Evolutionary conservation across 305 asterid genomes (phyloP), one percentile per base, ranked within the genome.

Genomic region (Lippia alba): DNA sequence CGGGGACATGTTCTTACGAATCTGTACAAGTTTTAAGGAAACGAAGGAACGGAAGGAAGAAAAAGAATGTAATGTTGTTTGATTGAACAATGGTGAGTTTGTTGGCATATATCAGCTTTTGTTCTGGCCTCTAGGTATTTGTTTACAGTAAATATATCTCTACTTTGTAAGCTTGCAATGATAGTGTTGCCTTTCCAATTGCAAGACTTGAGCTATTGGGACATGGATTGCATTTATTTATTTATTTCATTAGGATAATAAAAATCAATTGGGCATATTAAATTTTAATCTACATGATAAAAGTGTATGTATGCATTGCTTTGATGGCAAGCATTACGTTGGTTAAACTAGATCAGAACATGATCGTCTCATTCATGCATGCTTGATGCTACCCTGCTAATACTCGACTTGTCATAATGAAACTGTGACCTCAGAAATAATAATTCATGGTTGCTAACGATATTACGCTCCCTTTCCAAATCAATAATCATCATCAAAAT

Each of bases 231-330:
- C 64, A 66, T 72, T 41, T 4, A 36, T 64, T 53, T 24, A 24
- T 24, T 55, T 7, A 8, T 48, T 14, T 48, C 18, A 12, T 14
- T 62, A 1, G 62, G 24, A 14, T 69, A 67, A 74, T 51, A 58
- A 74, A 72, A 69, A 64, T 65, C 70, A 70, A 64, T 63, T 69
- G 39, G 40, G 61, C 49, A 58, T 71, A 48, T 69, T 59, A 71
- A 78, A 80, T 80, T 69, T 59, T 73, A 78, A 80, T 80, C 79
- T 17, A 24, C 72, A 68, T 69, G 78, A 53, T 76, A 74, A 80
- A 56, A 63, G 46, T 60, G 70, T 6, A 39, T 19, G 8, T 45
- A 32, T 32, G 59, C 59, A 45, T 45, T 49, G 67, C 67, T 66
- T 56, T 40, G 58, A 20, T n/a, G n/a, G n/a, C n/a, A n/a, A n/a